Percentiles rank a stretch among this genome's conserved stretches.
Evolutionary conservation across 176 grass and related monocot species (phyloP).

Genomic region (Rhipidocladum racemiflorum): DNA sequence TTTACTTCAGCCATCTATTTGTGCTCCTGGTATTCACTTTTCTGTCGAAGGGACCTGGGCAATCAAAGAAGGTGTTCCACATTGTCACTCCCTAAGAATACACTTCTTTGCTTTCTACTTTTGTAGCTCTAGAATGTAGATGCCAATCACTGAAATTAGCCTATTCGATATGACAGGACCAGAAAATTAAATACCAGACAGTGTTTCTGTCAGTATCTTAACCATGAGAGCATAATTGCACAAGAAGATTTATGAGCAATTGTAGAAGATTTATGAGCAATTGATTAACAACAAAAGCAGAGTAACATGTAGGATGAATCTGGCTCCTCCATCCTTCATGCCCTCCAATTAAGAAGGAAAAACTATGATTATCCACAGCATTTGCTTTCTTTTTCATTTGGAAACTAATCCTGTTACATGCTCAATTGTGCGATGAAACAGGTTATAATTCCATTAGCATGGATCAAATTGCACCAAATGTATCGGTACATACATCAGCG

Average conservation of each 20-base stretch:
- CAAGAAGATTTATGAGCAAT: background rate
- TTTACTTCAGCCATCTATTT: background rate
- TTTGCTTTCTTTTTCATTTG: background rate
- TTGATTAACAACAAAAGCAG: background rate
- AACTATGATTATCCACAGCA: background rate
- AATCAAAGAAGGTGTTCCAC: background rate
- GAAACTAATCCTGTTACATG: background rate
- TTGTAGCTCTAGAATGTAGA: background rate
- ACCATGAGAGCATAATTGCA: background rate
- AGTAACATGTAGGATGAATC: background rate
- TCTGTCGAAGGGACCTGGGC: background rate
- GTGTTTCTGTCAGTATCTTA: constrained; percentile 4
- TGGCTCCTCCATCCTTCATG: background rate
- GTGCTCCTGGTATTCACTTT: background rate
- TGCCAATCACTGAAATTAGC: background rate
- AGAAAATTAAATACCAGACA: background rate
- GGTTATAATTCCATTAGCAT: background rate
- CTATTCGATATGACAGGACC: background rate
- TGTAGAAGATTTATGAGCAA: background rate
- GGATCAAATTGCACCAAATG: background rate
- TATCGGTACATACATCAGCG: background rate
- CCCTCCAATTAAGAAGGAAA: background rate
- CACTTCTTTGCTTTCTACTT: background rate
- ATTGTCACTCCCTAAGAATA: background rate
- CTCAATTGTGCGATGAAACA: background rate